These are phyloP conservation scores for Talaromyces atroroseus DNA, from an alignment of 2,329 filamentous ascomycete species.

Conservation along the genomic window DNA sequence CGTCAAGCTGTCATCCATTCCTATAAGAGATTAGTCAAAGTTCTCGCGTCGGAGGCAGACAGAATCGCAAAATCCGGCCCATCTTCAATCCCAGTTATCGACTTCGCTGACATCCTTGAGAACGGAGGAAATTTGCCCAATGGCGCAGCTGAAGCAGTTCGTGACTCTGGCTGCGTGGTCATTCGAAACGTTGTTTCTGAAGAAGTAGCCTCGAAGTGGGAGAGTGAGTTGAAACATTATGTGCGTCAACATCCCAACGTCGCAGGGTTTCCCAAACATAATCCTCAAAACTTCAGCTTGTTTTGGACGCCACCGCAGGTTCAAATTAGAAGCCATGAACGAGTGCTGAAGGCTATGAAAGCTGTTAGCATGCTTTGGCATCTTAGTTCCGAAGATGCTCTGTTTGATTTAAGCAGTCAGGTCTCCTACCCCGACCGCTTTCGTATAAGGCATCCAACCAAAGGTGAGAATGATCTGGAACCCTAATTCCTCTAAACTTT, in stretches of 20 bases:
- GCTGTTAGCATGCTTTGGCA: neutral
- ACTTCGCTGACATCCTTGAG: neutral
- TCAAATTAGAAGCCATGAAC: conserved; percentile 11
- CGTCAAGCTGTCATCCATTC: neutral
- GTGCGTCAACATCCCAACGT: conserved; percentile 17
- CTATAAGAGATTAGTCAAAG: neutral
- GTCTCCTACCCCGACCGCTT: conserved; percentile 24
- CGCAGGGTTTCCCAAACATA: conserved; percentile 12
- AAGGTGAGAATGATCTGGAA: neutral
- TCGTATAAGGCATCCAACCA: conserved; percentile 22
- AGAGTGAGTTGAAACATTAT: conserved; percentile 18
- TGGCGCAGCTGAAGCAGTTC: neutral
- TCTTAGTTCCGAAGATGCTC: neutral
- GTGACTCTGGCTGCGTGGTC: conserved; percentile 7
- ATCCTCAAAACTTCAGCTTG: conserved; percentile 10
- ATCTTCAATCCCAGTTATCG: neutral
- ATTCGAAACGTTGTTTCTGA: conserved; percentile 20
- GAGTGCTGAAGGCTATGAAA: conserved; percentile 16
- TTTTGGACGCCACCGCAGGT: neutral
- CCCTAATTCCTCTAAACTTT: neutral
- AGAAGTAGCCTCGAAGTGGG: conserved; percentile 19
- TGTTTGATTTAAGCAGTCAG: conserved; percentile 17
- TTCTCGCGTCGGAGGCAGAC: neutral
- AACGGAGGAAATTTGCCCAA: neutral
- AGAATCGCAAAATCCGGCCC: neutral